These are phyloP conservation scores for Fistulifera solaris DNA, from an alignment of 108 stramenopile genomes.

Conservation along the genomic window DNA sequence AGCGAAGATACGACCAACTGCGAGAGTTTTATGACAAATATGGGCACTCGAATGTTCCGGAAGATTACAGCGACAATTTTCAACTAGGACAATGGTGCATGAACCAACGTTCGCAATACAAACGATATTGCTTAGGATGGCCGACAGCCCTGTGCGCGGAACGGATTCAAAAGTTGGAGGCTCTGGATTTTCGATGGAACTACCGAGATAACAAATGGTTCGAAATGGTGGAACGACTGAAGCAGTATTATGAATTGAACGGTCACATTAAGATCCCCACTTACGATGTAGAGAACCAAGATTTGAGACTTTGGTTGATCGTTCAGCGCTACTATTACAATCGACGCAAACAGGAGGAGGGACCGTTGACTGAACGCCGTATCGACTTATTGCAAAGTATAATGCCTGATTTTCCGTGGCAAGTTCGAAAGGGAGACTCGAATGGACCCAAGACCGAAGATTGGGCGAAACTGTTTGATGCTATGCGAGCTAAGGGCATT, in stretches of 20 bases:
- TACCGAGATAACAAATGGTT: conserved; percentile 23
- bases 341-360: conserved; percentile 1
- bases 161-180: conserved; percentile 29
- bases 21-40: conserved; percentile 13
- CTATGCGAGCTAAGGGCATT: conserved; percentile 45
- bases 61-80: conserved; percentile 22
- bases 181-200: conserved; percentile 42
- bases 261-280: conserved; percentile 22
- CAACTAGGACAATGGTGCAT: conserved; percentile 40
- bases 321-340: conserved; percentile 33
- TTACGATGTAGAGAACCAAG: conserved; percentile 19
- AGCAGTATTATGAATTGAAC: conserved; percentile 22
- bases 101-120: conserved; percentile 39
- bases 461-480: conserved; percentile 36
- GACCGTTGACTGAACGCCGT: conserved; percentile 22
- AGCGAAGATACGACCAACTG: conserved; percentile 22
- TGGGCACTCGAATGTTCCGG: conserved; percentile 41
- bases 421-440: conserved; percentile 1
- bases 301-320: conserved; percentile 39
- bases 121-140: conserved; percentile 16
- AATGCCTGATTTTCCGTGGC: conserved; percentile 38
- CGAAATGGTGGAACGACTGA: conserved; percentile 23
- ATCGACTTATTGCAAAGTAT: conserved; percentile 22
- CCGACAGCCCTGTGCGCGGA: conserved; percentile 17
- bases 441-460: conserved; percentile 31